Conservation (phyloP, 495 filamentous ascomycete genomes). For the Talaromyces adpressus region DNA sequence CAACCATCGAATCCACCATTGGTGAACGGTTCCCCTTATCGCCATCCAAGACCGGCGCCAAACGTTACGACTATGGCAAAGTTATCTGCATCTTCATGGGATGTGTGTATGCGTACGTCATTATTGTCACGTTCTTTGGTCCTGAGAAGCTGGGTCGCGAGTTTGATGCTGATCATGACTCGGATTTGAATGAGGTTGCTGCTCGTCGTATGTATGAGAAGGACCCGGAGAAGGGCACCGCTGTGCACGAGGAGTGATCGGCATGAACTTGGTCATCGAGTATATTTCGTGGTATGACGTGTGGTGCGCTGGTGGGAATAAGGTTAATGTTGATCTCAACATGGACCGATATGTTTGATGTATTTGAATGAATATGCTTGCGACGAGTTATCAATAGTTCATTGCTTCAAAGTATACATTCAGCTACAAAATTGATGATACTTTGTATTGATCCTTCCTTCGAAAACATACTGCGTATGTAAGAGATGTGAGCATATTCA, state of each 20-base stretch:
- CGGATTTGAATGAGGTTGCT: constrained; percentile 52
- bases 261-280: not conserved
- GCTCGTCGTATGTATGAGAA: constrained; percentile 19
- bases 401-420: not conserved
- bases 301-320: not conserved
- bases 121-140: constrained; percentile 66
- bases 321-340: not conserved
- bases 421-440: not conserved
- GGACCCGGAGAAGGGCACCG: constrained; percentile 10
- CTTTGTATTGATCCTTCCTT: not conserved
- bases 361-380: not conserved
- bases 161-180: constrained; percentile 61
- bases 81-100: constrained; percentile 94
- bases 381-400: not conserved
- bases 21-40: constrained; percentile 75
- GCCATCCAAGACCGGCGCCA: constrained; percentile 23
- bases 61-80: constrained; percentile 75
- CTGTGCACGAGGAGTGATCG: constrained; percentile 1
- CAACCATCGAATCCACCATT: constrained; percentile 78
- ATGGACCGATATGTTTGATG: not conserved
- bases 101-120: constrained; percentile 79
- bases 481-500: not conserved
- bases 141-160: constrained; percentile 64
- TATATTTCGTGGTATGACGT: not conserved
- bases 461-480: not conserved